phyloP scores from a whole-genome alignment of 164 flowering plant genomes.

The Piper betle region DNA sequence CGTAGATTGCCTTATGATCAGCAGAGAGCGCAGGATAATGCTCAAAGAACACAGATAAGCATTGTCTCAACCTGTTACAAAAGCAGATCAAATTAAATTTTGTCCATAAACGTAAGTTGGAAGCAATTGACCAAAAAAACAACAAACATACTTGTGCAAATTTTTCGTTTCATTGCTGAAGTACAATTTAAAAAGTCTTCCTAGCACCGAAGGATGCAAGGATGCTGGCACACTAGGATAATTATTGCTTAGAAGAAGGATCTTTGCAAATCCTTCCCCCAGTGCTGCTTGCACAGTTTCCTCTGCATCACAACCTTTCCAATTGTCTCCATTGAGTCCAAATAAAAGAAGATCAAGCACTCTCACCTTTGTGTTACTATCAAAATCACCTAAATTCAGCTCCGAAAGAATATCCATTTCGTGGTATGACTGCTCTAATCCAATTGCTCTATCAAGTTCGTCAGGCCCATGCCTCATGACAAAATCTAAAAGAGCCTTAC shows the following conservation, averaged over 20 bases:
- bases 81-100: not conserved
- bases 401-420: constrained; percentile 15
- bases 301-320: constrained; percentile 27
- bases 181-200: constrained; percentile 55
- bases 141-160: constrained; percentile 36
- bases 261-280: constrained; percentile 88
- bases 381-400: constrained; percentile 18
- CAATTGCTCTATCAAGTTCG: constrained; percentile 54
- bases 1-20: constrained; percentile 63
- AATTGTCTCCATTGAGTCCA: constrained; percentile 34
- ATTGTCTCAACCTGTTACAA: constrained; percentile 68
- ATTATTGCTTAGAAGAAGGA: constrained; percentile 70
- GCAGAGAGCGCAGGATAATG: constrained; percentile 76
- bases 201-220: constrained; percentile 38
- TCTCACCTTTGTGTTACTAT: constrained; percentile 22
- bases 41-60: constrained; percentile 92
- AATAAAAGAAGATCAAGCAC: constrained; percentile 62
- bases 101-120: not conserved
- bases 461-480: constrained; percentile 82
- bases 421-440: constrained; percentile 20
- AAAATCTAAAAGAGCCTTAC: constrained; percentile 74
- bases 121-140: not conserved
- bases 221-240: constrained; percentile 52
- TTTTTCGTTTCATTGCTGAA: constrained; percentile 48
- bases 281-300: constrained; percentile 58